Base-by-base conservation (phyloP, 805 yeast genomes). In the Peterozyma toletana region DNA sequence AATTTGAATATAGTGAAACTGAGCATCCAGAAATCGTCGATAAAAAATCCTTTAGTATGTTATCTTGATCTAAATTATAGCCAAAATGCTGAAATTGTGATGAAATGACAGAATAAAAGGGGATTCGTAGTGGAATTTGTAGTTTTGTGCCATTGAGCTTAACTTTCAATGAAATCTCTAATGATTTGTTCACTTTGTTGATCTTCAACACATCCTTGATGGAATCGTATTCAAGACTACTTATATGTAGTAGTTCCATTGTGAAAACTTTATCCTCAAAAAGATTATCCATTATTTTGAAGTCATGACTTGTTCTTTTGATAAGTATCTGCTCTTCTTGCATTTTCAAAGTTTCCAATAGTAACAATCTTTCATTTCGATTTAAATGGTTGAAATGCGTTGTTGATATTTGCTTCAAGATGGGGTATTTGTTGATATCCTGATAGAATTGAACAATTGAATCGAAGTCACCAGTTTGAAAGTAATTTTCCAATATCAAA, bases 401-500 rank as follows among this genome's bases (percentile, higher is more conserved):
- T n/a, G 31, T 30, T 5, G 33, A 29, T 11, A 18, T 18, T 27
- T 17, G 13, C 5, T 44, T 44, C 7, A 50, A 16, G 16, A 74
- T 42, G 57, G 59, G 49, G 57, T 66, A 35, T 44, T 57, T 14
- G 44, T 58, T 54, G 10, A 61, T 51, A 16, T 43, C 41, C 35
- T 54, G 49, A 30, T 53, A 47, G 21, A 52, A 53, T 5, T 41
- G 14, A 11, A 43, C 50, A 1, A 52, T 41, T 13, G 52, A 42
- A 11, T 47, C 43, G 11, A 56, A 38, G 9, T 42, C 35, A 0
- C 40, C 50, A 7, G 45, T 41, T 6, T 54, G 50, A 42, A 71
- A 71, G 42, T 64, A 64, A 30, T 58, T 58, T 53, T 75, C 78
- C 37, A 77, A 56, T 33, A 75, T 54, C 21, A 71, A 69, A 37